Evolutionary conservation across 352 stramenopile genomes (phyloP).

Genomic region (Phytopythium litorale): DNA sequence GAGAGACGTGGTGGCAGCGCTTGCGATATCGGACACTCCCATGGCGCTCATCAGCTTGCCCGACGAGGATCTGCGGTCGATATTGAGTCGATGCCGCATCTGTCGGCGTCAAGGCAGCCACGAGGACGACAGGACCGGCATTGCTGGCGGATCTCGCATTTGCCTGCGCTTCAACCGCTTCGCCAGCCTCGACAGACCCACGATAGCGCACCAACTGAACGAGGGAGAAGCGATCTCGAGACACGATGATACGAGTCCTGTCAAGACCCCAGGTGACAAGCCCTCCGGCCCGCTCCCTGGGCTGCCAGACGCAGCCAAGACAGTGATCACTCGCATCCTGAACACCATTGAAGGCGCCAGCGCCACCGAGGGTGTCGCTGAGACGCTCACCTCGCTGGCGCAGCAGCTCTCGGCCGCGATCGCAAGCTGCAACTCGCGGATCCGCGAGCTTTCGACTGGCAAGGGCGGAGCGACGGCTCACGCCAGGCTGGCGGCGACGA

Average conservation of each 20-base stretch:
- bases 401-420: slow-evolving; percentile 21
- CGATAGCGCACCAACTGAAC: not conserved
- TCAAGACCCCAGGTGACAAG: not conserved
- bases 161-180: not conserved
- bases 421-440: slow-evolving; percentile 30
- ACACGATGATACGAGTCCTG: not conserved
- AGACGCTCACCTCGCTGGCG: slow-evolving; percentile 7
- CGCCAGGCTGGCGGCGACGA: slow-evolving; percentile 17
- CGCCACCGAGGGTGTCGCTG: not conserved
- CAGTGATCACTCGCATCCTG: slow-evolving; percentile 12
- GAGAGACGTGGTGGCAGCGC: not conserved
- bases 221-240: not conserved
- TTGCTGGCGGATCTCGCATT: not conserved
- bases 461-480: not conserved
- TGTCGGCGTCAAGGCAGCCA: not conserved
- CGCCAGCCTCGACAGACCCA: not conserved
- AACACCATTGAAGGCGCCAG: slow-evolving; percentile 3
- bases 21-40: not conserved
- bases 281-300: slow-evolving; percentile 11
- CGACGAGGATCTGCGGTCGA: not conserved
- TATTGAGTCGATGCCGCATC: not conserved
- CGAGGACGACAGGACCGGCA: not conserved
- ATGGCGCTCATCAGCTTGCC: not conserved
- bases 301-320: slow-evolving; percentile 15
- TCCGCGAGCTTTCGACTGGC: slow-evolving; percentile 20